Conservation (phyloP, 1,284 basidiomycete species). For the Caloboletus firmus region DNA sequence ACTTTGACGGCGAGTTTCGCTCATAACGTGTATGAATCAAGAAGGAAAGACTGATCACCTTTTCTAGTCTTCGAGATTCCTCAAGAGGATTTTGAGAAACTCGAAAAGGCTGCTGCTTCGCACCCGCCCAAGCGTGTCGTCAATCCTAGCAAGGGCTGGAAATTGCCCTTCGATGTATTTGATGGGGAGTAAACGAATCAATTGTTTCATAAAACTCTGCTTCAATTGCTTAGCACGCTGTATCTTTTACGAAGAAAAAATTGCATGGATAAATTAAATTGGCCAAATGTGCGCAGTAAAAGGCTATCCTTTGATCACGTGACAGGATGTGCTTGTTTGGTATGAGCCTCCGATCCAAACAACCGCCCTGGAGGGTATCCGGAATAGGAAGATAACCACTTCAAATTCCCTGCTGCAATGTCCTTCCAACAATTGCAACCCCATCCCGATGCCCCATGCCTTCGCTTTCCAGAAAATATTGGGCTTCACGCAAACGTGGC, state of each 20-base stretch:
- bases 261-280: too few relatives aligned
- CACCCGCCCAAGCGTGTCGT: conserved; percentile 55
- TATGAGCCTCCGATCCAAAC: conserved; percentile 31
- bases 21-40: neutral
- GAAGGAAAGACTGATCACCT: neutral
- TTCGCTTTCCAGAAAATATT: conserved; percentile 66
- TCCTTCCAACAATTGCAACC: conserved; percentile 44
- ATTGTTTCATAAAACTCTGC: neutral
- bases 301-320: conserved; percentile 19
- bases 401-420: conserved; percentile 14
- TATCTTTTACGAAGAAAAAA: too few relatives aligned
- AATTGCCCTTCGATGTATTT: conserved; percentile 62
- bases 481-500: conserved; percentile 54
- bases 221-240: neutral
- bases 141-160: conserved; percentile 65
- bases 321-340: conserved; percentile 25
- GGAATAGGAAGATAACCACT: conserved; percentile 13
- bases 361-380: conserved; percentile 15
- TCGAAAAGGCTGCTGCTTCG: conserved; percentile 59
- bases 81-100: conserved; percentile 51
- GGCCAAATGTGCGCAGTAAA: too few relatives aligned
- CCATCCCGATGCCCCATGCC: conserved; percentile 53
- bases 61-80: conserved; percentile 53
- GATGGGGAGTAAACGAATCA: conserved; percentile 37
- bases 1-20: conserved; percentile 52